These are phyloP conservation scores for Dendrobium chrysotoxum DNA, from an alignment of 106 monocot species.

Conservation along the genomic window DNA sequence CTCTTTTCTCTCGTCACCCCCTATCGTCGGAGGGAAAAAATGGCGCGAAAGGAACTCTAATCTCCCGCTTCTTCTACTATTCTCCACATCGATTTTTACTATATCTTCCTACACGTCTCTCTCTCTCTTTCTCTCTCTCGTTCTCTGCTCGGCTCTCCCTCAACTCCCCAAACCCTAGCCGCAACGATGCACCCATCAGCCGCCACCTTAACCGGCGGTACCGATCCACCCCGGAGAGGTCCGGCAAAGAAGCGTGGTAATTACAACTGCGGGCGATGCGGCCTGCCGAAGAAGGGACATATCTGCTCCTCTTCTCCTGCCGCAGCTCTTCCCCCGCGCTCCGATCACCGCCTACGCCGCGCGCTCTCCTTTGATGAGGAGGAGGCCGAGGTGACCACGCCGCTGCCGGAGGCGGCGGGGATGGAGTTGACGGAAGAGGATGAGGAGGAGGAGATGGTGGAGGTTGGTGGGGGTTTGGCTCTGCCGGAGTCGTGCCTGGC, in stretches of 20 bases:
- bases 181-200: conserved; percentile 10
- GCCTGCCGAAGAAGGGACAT: conserved; percentile 93
- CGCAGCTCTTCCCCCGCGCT: conserved; percentile 24
- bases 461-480: conserved; percentile 7
- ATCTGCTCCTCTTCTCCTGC: conserved; percentile 36
- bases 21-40: not conserved
- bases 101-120: not conserved
- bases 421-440: conserved; percentile 6
- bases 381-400: not conserved
- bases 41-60: conserved; percentile 25
- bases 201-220: not conserved
- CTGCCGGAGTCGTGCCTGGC: conserved; percentile 37
- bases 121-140: not conserved
- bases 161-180: not conserved
- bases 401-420: not conserved
- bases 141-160: not conserved
- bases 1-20: not conserved
- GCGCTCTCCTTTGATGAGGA: conserved; percentile 51
- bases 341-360: conserved; percentile 47
- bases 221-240: not conserved
- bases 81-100: not conserved
- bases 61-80: conserved; percentile 19
- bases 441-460: conserved; percentile 32
- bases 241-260: conserved; percentile 67
- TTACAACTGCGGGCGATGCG: conserved; percentile 99